phyloP scores from a whole-genome alignment of 1,284 basidiomycete genomes.

The Spongispora temasekensis region DNA sequence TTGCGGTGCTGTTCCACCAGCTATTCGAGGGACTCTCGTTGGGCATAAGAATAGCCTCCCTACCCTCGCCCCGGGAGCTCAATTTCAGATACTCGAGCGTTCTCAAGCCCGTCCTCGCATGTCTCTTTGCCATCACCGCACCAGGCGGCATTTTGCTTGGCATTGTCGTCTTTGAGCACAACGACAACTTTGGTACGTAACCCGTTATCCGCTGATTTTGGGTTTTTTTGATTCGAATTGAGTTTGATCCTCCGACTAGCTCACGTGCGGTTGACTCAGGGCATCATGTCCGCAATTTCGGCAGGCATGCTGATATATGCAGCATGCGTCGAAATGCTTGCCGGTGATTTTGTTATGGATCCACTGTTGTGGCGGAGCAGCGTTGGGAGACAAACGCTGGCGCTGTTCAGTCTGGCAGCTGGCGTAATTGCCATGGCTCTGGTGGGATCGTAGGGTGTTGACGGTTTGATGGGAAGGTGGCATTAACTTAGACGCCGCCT shows the following conservation, averaged over 20 bases:
- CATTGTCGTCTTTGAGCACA: conserved; percentile 44
- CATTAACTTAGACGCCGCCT: too few species aligned
- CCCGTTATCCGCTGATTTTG: too few species aligned
- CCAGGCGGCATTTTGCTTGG: conserved; percentile 67
- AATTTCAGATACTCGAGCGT: conserved; percentile 21
- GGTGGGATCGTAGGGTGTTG: conserved; percentile 20
- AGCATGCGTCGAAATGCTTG: conserved; percentile 79
- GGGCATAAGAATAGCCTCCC: conserved; percentile 70
- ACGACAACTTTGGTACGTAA: conserved; percentile 35
- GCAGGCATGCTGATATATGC: conserved; percentile 80
- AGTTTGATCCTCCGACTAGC: conserved; percentile 36
- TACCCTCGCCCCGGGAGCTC: conserved; percentile 44
- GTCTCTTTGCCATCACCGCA: conserved; percentile 71
- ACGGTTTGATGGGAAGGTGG: too few species aligned
- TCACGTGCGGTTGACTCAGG: conserved; percentile 56
- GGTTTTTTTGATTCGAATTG: too few species aligned
- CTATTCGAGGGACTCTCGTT: conserved; percentile 79
- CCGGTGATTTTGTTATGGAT: conserved; percentile 75
- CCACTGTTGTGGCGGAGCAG: conserved; percentile 45
- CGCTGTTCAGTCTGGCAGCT: conserved; percentile 53
- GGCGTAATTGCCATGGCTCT: conserved; percentile 58
- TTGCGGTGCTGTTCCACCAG: conserved; percentile 78
- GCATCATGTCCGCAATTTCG: conserved; percentile 73
- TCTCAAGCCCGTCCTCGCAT: conserved; percentile 55
- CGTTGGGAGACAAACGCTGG: conserved; percentile 49